A percentile compares a stretch with the other conserved stretches of the same genome.
Conservation (phyloP, 768 basidiomycete genomes). For the Boletus eberwhitei region DNA sequence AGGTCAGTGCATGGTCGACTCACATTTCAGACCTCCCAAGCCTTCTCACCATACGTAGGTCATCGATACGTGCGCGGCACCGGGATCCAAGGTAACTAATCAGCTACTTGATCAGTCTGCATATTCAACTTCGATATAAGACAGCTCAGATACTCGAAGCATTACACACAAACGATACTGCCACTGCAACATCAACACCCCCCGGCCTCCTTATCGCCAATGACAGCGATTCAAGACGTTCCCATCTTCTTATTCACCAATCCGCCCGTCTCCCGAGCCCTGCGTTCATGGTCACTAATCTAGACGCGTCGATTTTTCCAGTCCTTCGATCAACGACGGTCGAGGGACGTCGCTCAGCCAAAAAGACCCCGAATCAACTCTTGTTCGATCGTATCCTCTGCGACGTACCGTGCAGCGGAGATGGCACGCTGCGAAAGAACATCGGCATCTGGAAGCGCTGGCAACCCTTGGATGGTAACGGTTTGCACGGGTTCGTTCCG, state of each 20-base stretch:
- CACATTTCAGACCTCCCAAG: neutral
- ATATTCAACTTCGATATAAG: conserved; percentile 34
- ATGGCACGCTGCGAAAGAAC: conserved; percentile 95
- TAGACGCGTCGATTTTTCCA: conserved; percentile 89
- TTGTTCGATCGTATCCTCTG: conserved; percentile 92
- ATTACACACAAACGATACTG: conserved; percentile 75
- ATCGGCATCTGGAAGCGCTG: conserved; percentile 92
- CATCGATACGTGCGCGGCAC: conserved; percentile 98
- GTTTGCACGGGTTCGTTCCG: conserved; percentile 70
- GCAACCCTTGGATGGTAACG: conserved; percentile 86
- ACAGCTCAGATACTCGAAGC: conserved; percentile 97
- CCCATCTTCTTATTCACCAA: conserved; percentile 96
- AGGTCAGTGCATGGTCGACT: conserved; percentile 38
- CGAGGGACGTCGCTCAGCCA: conserved; percentile 31
- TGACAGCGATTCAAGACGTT: conserved; percentile 90
- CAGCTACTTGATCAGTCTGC: neutral
- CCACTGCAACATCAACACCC: conserved; percentile 63
- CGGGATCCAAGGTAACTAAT: conserved; percentile 80
- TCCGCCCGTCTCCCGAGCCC: conserved; percentile 91
- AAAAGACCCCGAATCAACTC: conserved; percentile 47
- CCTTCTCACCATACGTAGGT: conserved; percentile 42
- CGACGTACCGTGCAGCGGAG: conserved; percentile 97
- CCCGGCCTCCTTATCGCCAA: conserved; percentile 91
- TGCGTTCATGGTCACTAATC: conserved; percentile 91
- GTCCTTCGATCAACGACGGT: conserved; percentile 40